Evolutionary conservation across 2,329 filamentous ascomycete genomes (phyloP).

Genomic region (Aureobasidium melanogenum): DNA sequence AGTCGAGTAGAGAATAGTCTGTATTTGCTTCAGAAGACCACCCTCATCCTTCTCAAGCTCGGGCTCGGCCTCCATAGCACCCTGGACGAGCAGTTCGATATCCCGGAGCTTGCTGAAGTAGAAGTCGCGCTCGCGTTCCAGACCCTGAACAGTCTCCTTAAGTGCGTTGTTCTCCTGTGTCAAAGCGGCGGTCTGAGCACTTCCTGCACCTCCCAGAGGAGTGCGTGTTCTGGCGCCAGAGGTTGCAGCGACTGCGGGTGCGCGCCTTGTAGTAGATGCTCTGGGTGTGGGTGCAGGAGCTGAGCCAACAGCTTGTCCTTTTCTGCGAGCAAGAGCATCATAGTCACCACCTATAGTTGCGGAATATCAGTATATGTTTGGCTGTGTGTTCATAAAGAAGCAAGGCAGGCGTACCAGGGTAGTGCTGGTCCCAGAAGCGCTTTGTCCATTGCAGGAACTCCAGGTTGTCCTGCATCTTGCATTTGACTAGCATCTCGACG

Average conservation of each 20-base stretch:
- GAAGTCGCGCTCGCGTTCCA: slow-evolving; percentile 95
- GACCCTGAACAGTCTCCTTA: slow-evolving; percentile 88
- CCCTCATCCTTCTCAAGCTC: slow-evolving; percentile 92
- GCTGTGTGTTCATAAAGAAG: too few relatives aligned
- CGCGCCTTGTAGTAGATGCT: slow-evolving; percentile 44
- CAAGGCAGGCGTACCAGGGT: slow-evolving; percentile 51
- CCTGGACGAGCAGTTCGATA: slow-evolving; percentile 90
- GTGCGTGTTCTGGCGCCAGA: slow-evolving; percentile 33
- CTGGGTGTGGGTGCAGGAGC: slow-evolving; percentile 39
- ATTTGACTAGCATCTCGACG: slow-evolving; percentile 84
- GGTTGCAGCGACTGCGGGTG: slow-evolving; percentile 42
- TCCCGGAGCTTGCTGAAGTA: slow-evolving; percentile 98
- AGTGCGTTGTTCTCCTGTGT: slow-evolving; percentile 78
- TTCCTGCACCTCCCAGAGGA: slow-evolving; percentile 26
- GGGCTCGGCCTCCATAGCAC: slow-evolving; percentile 83
- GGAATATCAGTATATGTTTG: neutral
- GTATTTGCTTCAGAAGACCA: slow-evolving; percentile 88
- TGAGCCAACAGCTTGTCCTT: slow-evolving; percentile 58
- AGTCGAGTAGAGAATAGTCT: slow-evolving; percentile 93
- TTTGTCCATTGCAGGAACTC: slow-evolving; percentile 98
- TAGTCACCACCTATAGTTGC: slow-evolving; percentile 63
- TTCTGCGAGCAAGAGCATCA: slow-evolving; percentile 77
- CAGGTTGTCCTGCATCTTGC: slow-evolving; percentile 99
- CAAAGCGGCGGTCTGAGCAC: slow-evolving; percentile 60
- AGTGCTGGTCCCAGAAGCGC: slow-evolving; percentile 96